phyloP scores from a whole-genome alignment of 1,284 basidiomycete species.

The Moniliella sp. region DNA sequence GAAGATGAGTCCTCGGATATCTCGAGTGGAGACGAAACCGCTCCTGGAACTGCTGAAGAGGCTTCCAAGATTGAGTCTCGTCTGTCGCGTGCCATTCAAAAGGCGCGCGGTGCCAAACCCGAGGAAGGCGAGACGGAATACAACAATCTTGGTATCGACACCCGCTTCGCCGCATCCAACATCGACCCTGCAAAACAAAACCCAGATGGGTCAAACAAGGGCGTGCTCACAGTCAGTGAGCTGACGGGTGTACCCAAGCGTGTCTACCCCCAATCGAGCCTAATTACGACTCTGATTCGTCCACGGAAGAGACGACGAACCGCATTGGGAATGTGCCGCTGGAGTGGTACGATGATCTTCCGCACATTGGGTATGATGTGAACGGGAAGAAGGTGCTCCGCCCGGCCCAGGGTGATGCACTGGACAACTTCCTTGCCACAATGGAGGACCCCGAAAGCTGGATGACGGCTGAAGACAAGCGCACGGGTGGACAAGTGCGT shows the following conservation, averaged over 20 bases:
- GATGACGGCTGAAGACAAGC: slow-evolving; percentile 83
- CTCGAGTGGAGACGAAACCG: no score
- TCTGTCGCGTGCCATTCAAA: slow-evolving; percentile 50
- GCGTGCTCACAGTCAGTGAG: slow-evolving; percentile 43
- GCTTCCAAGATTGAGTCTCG: slow-evolving; percentile 85
- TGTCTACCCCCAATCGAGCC: slow-evolving; percentile 82
- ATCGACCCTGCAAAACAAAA: slow-evolving; percentile 45
- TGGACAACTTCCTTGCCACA: slow-evolving; percentile 86
- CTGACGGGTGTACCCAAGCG: slow-evolving; percentile 71
- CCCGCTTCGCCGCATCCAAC: slow-evolving; percentile 35
- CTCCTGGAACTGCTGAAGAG: slow-evolving; percentile 82
- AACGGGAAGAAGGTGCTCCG: slow-evolving; percentile 81
- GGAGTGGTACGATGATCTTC: slow-evolving; percentile 98
- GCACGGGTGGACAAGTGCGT: slow-evolving; percentile 61
- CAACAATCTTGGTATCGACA: slow-evolving; percentile 27
- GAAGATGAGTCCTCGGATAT: no score
- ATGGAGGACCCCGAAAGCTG: slow-evolving; percentile 78
- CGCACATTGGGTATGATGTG: slow-evolving; percentile 94
- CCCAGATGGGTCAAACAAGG: slow-evolving; percentile 31
- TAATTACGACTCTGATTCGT: slow-evolving; percentile 86
- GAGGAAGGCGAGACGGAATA: slow-evolving; percentile 23
- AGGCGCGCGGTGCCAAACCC: slow-evolving; percentile 35
- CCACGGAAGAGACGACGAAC: slow-evolving; percentile 82
- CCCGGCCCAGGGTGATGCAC: slow-evolving; percentile 80
- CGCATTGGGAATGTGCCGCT: slow-evolving; percentile 82